Conservation (phyloP, 2,329 filamentous ascomycete species). For the Aspergillus cejpii region DNA sequence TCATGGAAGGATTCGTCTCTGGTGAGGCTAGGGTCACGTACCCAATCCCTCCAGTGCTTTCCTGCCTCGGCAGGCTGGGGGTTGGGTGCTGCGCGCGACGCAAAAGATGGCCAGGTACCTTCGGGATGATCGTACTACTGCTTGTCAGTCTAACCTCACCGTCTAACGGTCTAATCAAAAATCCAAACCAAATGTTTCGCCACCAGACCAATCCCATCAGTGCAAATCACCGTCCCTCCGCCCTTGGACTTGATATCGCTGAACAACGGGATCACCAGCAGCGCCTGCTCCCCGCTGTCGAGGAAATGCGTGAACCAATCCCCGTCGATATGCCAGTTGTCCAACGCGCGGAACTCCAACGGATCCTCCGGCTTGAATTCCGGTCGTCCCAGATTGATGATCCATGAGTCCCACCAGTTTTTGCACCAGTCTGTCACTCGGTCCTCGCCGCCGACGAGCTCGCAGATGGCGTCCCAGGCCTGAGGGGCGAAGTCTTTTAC, state of each 20-base stretch:
- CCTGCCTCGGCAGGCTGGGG: conserved; percentile 11
- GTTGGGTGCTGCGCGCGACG: conserved; percentile 51
- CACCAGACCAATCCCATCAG: conserved; percentile 51
- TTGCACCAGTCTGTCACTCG: conserved; percentile 45
- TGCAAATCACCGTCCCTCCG: conserved; percentile 60
- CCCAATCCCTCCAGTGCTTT: not conserved
- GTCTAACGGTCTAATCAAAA: not conserved
- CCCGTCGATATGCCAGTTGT: conserved; percentile 62
- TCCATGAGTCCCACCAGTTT: conserved; percentile 62
- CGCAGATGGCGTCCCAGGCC: conserved; percentile 60
- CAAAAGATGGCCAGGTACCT: conserved; percentile 53
- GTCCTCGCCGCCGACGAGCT: conserved; percentile 59
- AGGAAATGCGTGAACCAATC: conserved; percentile 69
- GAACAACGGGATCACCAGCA: conserved; percentile 63
- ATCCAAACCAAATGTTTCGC: conserved; percentile 48
- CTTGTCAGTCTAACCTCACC: not conserved
- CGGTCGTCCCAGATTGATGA: conserved; percentile 60
- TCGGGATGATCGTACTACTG: conserved; percentile 52
- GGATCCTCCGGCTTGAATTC: conserved; percentile 49
- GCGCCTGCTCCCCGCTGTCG: conserved; percentile 61
- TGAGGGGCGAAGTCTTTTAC: conserved; percentile 55
- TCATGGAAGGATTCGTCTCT: conserved; percentile 41
- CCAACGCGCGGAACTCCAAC: conserved; percentile 48
- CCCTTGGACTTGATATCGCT: conserved; percentile 55
- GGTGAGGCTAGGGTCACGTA: conserved; percentile 30